A percentile compares a stretch with the other conserved stretches of the same genome.
These are phyloP conservation scores for Fusarium aywerte DNA, from an alignment of 2,329 filamentous ascomycete species.

Conservation along the genomic window DNA sequence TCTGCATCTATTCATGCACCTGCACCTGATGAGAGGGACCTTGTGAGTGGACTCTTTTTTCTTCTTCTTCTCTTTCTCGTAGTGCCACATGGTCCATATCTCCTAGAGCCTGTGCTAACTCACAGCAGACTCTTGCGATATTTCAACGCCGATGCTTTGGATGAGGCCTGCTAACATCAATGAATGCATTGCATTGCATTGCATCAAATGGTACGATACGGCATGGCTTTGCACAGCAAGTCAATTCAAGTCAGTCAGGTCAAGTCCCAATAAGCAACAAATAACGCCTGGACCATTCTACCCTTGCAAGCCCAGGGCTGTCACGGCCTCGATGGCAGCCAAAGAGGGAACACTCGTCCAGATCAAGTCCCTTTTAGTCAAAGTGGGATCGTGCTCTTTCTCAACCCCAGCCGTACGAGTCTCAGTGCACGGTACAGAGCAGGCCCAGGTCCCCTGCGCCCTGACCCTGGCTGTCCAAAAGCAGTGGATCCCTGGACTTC, in stretches of 20 bases:
- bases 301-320: conserved; percentile 2
- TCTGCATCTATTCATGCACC: conserved; percentile 28
- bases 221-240: not conserved
- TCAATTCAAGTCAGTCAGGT: not conserved
- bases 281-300: not conserved
- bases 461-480: conserved; percentile 11
- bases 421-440: conserved; percentile 13
- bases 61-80: not conserved
- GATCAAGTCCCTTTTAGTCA: conserved; percentile 26
- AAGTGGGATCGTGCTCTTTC: conserved; percentile 31
- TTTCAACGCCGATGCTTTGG: conserved; percentile 15
- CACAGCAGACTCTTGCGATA: conserved; percentile 1
- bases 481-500: conserved; percentile 24
- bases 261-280: not conserved
- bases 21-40: conserved; percentile 36
- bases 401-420: conserved; percentile 36
- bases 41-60: conserved; percentile 4
- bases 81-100: conserved; percentile 15
- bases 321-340: conserved; percentile 3
- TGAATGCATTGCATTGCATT: conserved; percentile 12
- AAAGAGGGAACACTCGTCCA: conserved; percentile 23
- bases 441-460: conserved; percentile 25
- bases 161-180: conserved; percentile 31
- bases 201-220: no score
- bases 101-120: conserved; percentile 11